These are phyloP conservation scores for Termitomyces sp. DNA, from an alignment of 768 basidiomycete genomes.

Conservation along the genomic window DNA sequence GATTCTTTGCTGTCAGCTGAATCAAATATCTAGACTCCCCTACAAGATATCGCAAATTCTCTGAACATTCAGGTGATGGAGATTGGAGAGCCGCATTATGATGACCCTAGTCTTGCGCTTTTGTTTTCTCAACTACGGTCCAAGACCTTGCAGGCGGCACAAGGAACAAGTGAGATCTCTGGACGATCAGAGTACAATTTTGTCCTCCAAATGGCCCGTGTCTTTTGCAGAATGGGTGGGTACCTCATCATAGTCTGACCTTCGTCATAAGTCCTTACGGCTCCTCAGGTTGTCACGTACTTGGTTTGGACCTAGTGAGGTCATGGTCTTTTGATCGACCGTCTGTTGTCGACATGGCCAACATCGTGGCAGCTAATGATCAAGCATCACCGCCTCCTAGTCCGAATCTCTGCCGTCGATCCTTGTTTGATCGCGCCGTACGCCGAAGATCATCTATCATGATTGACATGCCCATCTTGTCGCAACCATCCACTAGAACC, in stretches of 20 bases:
- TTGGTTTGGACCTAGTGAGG: constrained; percentile 86
- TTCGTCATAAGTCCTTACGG: background rate
- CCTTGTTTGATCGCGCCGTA: constrained; percentile 44
- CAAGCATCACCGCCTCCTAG: constrained; percentile 34
- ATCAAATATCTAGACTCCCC: constrained; percentile 49
- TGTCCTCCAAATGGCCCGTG: constrained; percentile 88
- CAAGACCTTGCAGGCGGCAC: constrained; percentile 88
- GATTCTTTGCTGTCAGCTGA: background rate
- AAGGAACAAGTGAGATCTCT: constrained; percentile 89
- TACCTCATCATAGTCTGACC: constrained; percentile 1
- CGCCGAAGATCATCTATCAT: constrained; percentile 70
- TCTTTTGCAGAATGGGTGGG: constrained; percentile 93
- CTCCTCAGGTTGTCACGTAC: constrained; percentile 74
- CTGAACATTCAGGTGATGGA: constrained; percentile 50
- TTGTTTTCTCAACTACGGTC: constrained; percentile 86
- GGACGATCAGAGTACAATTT: constrained; percentile 91
- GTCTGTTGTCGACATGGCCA: constrained; percentile 26
- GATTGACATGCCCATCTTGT: constrained; percentile 83
- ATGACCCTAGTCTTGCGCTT: constrained; percentile 89
- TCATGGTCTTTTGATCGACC: constrained; percentile 92
- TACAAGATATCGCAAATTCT: constrained; percentile 63
- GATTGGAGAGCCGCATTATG: constrained; percentile 84
- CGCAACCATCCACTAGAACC: constrained; percentile 50
- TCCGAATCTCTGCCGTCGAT: constrained; percentile 36
- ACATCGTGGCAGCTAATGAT: constrained; percentile 10